A percentile compares a stretch with the other conserved stretches of the same genome.
Conservation (phyloP, 2,329 filamentous ascomycete species). For the Cryphonectria parasitica region DNA sequence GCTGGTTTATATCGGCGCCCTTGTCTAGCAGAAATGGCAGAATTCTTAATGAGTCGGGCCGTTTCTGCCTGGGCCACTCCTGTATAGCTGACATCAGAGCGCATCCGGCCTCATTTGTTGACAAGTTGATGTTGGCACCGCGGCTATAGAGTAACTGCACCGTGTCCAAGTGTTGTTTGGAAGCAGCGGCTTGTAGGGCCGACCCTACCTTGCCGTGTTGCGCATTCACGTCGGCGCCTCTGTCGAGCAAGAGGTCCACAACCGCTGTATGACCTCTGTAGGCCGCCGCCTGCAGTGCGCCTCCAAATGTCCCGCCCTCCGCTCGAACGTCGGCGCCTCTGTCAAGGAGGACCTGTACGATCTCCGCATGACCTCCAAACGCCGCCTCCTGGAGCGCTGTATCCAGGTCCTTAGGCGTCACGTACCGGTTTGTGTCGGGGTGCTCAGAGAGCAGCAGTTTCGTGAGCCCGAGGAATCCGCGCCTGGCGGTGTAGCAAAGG, state of each 20-base stretch:
- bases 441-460: not conserved
- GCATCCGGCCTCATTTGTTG: not conserved
- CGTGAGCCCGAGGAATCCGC: not conserved
- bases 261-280: not conserved
- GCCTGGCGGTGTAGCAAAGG: not conserved
- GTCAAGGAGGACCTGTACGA: not conserved
- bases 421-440: not conserved
- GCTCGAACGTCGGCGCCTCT: not conserved
- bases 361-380: not conserved
- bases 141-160: not conserved
- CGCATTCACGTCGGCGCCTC: not conserved
- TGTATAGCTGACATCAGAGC: not conserved
- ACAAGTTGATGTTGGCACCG: not conserved
- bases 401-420: not conserved
- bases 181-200: not conserved
- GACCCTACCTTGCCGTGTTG: not conserved
- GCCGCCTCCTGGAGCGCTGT: not conserved
- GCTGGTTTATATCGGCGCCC: not conserved
- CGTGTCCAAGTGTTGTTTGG: rapidly evolving
- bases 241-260: not conserved
- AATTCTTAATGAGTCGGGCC: no score
- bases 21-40: not conserved
- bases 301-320: not conserved
- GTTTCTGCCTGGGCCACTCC: no score
- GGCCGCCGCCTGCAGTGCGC: not conserved